Evolutionary conservation across 805 yeast genomes (phyloP), one percentile per base, ranked within the genome.

Genomic region (Ogataea paraovalis): DNA sequence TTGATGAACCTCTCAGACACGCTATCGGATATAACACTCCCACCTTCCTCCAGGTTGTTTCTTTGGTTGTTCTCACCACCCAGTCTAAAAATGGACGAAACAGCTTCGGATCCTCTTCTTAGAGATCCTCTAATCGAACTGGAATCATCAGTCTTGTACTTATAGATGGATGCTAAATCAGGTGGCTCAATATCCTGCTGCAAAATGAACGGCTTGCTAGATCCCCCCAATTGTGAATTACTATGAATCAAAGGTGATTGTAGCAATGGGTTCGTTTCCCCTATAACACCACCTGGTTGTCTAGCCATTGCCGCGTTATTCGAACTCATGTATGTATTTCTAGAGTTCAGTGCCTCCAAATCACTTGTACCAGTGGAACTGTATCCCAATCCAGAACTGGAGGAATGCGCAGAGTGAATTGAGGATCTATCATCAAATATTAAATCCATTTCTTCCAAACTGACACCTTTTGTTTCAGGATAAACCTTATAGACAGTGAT

Each of bases 391-490:
- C 47, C 34, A 20, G 40, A 22, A 8, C 49, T 46, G 19, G 45
- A 44, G 12, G 61, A 57, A 22, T 51, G 55, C 5, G 60, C 32
- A 4, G 66, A 58, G 7, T 53, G 52, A 2, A 50, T 45, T 3
- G 67, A 60, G 2, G 69, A 64, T 55, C 74, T 62, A 58, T 83
- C 96, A 54, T 91, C 96, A 65, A 91, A 90, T 13, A 90, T 77
- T 3, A 87, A 78, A 52, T 91, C 96, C 96, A 91, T 90, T 49
- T 91, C 97, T 62, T 91, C 97, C 47, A 90, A 73, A 22, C 83
- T 76, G 42, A 90, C 80, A 10, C 97, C 97, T 58, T 86, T 89
- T 2, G 97, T 91, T 64, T 91, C 97, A 1, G 97, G 97, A 63
- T 85, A 89, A 41, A 82, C 70, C 47, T 74, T 76, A 68, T 75